Percentiles rank a stretch among this genome's conserved stretches.
Evolutionary conservation across 1,284 basidiomycete species (phyloP).

Genomic region (Schizophyllum commune): DNA sequence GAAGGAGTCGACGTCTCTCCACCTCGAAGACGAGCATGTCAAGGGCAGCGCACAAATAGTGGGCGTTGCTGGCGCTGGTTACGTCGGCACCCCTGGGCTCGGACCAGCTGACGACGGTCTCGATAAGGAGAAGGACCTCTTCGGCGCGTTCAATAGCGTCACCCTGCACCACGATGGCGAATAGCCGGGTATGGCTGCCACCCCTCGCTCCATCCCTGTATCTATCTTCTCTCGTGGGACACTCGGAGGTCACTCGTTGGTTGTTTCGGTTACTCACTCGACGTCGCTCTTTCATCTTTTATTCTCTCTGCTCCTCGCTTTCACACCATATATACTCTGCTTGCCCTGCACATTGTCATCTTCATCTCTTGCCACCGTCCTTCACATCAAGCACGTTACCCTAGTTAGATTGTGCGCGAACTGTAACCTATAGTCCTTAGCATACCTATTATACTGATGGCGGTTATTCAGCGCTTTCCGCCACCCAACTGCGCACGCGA

Average conservation of each 20-base stretch:
- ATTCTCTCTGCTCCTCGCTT: neutral
- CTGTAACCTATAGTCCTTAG: neutral
- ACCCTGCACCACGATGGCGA: conserved; percentile 83
- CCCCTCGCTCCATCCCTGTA: neutral
- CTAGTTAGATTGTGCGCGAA: neutral
- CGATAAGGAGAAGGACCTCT: conserved; percentile 39
- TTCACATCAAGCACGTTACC: neutral
- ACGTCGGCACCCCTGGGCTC: conserved; percentile 16
- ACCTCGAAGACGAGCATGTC: conserved; percentile 62
- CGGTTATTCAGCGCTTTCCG: neutral
- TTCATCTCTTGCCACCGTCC: neutral
- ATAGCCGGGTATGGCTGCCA: conserved; percentile 7
- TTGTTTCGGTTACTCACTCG: neutral
- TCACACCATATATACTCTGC: neutral
- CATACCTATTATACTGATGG: neutral
- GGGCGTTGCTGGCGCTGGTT: neutral
- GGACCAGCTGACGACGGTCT: conserved; percentile 33
- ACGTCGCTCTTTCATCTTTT: neutral
- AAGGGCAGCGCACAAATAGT: neutral
- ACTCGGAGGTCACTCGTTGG: neutral
- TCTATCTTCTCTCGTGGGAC: neutral
- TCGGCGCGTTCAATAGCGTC: conserved; percentile 81
- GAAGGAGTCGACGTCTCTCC: conserved; percentile 84
- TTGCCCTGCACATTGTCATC: neutral
- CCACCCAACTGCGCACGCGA: neutral